Conservation (phyloP, 768 basidiomycete genomes). For the Porpolomopsis calyptriformis region DNA sequence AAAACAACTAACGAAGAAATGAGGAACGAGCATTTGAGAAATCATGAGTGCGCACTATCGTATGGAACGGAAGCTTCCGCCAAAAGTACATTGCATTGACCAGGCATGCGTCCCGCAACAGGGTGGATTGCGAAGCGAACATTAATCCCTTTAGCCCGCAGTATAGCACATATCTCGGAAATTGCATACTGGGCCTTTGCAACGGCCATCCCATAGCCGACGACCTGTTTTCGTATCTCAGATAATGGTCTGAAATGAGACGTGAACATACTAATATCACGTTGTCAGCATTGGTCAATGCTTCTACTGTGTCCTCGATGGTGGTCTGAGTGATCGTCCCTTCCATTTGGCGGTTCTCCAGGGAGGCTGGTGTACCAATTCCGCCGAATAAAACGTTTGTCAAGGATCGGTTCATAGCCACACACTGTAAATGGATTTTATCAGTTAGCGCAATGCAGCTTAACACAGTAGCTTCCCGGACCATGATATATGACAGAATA, state of each 20-base stretch:
- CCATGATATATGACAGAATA: conserved; percentile 90
- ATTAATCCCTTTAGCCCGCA: conserved; percentile 64
- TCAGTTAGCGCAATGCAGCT: neutral
- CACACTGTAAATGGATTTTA: conserved; percentile 41
- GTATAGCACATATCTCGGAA: conserved; percentile 63
- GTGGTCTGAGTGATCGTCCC: conserved; percentile 69
- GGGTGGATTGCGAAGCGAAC: conserved; percentile 85
- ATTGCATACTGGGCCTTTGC: conserved; percentile 81
- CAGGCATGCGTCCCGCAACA: conserved; percentile 88
- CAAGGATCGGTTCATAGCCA: conserved; percentile 84
- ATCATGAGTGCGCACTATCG: conserved; percentile 45
- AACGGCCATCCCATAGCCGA: conserved; percentile 88
- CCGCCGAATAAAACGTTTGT: conserved; percentile 84
- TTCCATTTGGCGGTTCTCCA: conserved; percentile 66
- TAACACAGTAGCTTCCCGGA: conserved; percentile 21
- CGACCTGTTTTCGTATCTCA: conserved; percentile 35
- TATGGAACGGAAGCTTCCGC: conserved; percentile 88
- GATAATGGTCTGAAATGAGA: neutral
- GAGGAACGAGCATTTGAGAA: conserved; percentile 1
- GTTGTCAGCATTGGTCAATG: conserved; percentile 66
- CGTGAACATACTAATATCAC: conserved; percentile 54
- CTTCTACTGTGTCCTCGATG: conserved; percentile 74
- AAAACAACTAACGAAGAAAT: conserved; percentile 51
- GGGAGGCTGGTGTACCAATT: conserved; percentile 46
- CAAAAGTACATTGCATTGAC: conserved; percentile 85